phyloP scores from a whole-genome alignment of 495 filamentous ascomycete species.

The Hypomontagnella submonticulosa region DNA sequence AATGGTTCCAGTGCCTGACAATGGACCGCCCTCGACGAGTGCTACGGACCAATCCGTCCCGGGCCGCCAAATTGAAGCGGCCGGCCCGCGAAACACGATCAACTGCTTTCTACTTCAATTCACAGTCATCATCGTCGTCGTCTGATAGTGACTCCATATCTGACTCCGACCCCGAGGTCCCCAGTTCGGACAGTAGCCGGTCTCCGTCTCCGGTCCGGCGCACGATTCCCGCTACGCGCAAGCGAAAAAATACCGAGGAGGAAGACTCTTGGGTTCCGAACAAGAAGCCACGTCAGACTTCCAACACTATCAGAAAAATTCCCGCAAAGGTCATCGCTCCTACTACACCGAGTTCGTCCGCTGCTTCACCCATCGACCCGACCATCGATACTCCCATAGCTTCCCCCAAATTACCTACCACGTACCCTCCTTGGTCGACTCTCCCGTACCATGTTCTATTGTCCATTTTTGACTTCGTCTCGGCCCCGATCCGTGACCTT shows the following conservation, averaged over 20 bases:
- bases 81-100: conserved; percentile 38
- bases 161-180: conserved; percentile 6
- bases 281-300: conserved; percentile 18
- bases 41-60: conserved; percentile 41
- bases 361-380: conserved; percentile 10
- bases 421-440: conserved; percentile 72
- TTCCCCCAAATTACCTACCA: conserved; percentile 11
- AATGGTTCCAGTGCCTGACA: conserved; percentile 31
- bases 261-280: conserved; percentile 16
- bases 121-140: conserved; percentile 3
- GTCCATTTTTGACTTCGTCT: conserved; percentile 73
- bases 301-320: not conserved
- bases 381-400: not conserved
- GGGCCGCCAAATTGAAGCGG: conserved; percentile 42
- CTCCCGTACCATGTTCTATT: conserved; percentile 79
- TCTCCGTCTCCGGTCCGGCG: not conserved
- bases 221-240: conserved; percentile 11
- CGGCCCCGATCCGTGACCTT: conserved; percentile 68
- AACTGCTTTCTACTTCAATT: conserved; percentile 32
- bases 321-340: conserved; percentile 5
- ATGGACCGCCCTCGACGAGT: conserved; percentile 35
- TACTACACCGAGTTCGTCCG: conserved; percentile 18
- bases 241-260: conserved; percentile 29
- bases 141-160: conserved; percentile 8
- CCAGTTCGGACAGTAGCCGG: not conserved